Percentiles rank a stretch among this genome's conserved stretches.
Conservation (phyloP, 1,139 yeast genomes). For the Kluyveromyces sp. region DNA sequence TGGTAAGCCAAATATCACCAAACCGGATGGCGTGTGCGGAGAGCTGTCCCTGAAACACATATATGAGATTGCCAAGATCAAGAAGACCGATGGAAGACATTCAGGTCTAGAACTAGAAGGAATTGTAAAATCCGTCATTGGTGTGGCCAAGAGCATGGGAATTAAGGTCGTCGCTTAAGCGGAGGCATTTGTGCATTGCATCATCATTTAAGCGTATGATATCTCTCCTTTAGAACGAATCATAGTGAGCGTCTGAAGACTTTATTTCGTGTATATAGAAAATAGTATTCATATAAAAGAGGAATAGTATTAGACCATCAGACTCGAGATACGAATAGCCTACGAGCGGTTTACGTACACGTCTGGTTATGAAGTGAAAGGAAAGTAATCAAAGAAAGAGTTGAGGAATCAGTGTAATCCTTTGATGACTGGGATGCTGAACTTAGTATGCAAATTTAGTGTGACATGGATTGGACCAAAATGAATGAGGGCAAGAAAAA, state of each 20-base stretch:
- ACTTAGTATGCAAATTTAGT: neutral
- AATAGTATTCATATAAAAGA: neutral
- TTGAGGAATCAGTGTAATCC: neutral
- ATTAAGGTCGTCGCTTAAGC: constrained; percentile 64
- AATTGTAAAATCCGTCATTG: constrained; percentile 74
- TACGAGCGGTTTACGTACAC: neutral
- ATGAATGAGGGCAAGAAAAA: neutral
- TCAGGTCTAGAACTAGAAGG: constrained; percentile 62
- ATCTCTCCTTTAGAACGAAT: too few relatives aligned
- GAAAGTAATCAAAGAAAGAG: neutral
- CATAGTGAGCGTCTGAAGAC: neutral
- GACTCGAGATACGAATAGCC: neutral
- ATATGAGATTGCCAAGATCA: constrained; percentile 91
- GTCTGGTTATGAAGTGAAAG: neutral
- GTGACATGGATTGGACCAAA: neutral
- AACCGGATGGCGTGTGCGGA: constrained; percentile 46
- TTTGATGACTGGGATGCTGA: neutral
- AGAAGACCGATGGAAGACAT: constrained; percentile 80
- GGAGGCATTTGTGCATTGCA: neutral
- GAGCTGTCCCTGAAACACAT: constrained; percentile 78
- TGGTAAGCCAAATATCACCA: constrained; percentile 39
- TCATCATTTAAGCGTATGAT: too few relatives aligned
- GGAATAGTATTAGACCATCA: neutral
- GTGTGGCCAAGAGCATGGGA: constrained; percentile 85
- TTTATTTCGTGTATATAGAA: constrained; percentile 2